Evolutionary conservation across 2,329 filamentous ascomycete genomes (phyloP), one percentile per base, ranked within the genome.

Genomic region (Zymoseptoria pseudotritici): DNA sequence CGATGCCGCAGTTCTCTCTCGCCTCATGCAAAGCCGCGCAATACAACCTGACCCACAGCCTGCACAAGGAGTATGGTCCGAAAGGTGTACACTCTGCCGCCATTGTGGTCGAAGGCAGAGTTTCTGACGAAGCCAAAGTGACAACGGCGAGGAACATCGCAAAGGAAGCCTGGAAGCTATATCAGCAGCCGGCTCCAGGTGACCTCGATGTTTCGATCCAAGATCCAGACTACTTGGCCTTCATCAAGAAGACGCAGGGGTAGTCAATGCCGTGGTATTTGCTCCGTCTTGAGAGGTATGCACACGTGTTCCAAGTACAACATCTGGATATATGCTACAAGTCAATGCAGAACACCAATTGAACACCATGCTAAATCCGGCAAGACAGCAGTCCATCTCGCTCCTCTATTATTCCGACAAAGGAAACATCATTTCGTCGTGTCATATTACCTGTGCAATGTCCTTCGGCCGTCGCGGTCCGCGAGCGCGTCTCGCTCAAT

Each of bases 21-120:
- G 79, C 77, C 3, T 66, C 81, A 11, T 73, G 73, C 52, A 83
- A 83, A 64, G 77, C 80, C 0, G 75, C 78, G 0, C 80, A 83
- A 70, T 72, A 76, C 29, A 82, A 78, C 60, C 67, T 82, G 65
- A 71, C 79, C 8, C 71, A 77, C 59, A 77, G 72, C n/a, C 69
- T 82, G 59, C 65, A 70, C 21, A 71, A 73, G 59, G 74, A 74
- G 9, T 81, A 76, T 56, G 57, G 58, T 2, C 66, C 72, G 50
- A 74, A 74, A 6, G 67, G 71, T 4, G 75, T 83, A 1, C 78
- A 80, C 55, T 68, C 78, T 20, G 79, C 75, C 0, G 65, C 81
- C 13, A 69, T 83, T 3, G 73, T 69, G 49, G 76, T 81, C 3
- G 75, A 74, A 4, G 79, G 79, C 0, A 61, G 63, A 3, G 78